Percentiles rank a stretch among this genome's conserved stretches.
These are phyloP conservation scores for Hypoxylon rubiginosum DNA, from an alignment of 2,329 filamentous ascomycete species.

Conservation along the genomic window DNA sequence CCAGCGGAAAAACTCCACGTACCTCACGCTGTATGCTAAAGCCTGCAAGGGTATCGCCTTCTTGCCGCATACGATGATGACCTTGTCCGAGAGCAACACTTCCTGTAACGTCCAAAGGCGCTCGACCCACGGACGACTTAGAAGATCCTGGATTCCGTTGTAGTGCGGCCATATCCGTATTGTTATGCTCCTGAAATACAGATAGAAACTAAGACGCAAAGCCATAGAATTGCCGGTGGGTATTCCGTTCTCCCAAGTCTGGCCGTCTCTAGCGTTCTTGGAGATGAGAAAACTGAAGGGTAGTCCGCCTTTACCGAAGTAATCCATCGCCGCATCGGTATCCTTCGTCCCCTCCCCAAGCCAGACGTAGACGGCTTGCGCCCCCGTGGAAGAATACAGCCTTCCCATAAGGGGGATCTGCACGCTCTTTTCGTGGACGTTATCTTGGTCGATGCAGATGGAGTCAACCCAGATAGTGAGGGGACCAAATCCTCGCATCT, in stretches of 20 bases:
- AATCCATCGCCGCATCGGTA: neutral
- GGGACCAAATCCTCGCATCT: neutral
- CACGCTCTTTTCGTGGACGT: neutral
- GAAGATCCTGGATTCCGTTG: neutral
- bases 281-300: neutral
- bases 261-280: neutral
- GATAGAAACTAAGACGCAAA: neutral
- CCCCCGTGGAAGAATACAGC: neutral
- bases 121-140: neutral
- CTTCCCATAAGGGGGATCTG: neutral
- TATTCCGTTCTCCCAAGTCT: neutral
- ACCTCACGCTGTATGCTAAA: no score
- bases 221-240: neutral
- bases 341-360: neutral
- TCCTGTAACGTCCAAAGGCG: neutral
- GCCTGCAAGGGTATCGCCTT: neutral
- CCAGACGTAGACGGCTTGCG: neutral
- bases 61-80: neutral
- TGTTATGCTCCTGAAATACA: neutral
- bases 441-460: neutral
- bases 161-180: neutral
- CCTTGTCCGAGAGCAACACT: neutral
- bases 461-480: neutral
- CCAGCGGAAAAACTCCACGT: no score
- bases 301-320: neutral